These are phyloP conservation scores for Phaseolus coccineus DNA, from an alignment of 331 rosid genomes.

Conservation along the genomic window DNA sequence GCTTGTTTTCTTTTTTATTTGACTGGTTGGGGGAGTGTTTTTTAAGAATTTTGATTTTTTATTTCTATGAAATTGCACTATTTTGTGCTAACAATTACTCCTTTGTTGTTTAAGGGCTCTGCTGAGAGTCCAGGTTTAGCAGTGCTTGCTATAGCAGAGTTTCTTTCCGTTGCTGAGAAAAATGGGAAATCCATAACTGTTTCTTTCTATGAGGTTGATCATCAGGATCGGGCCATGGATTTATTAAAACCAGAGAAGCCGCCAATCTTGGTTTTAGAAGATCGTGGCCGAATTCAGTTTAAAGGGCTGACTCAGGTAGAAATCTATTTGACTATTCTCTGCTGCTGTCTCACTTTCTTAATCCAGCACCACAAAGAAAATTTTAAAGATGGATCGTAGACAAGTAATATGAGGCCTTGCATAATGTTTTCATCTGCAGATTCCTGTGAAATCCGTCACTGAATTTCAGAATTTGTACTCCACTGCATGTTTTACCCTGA, in stretches of 20 bases:
- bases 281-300: conserved; percentile 73
- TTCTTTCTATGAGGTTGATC: conserved; percentile 82
- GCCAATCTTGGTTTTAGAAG: conserved; percentile 69
- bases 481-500: conserved; percentile 56
- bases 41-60: conserved; percentile 14
- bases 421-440: conserved; percentile 54
- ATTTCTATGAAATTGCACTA: conserved; percentile 15
- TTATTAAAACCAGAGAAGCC: conserved; percentile 66
- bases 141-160: conserved; percentile 64
- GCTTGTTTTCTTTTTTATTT: neutral
- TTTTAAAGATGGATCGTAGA: neutral
- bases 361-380: neutral
- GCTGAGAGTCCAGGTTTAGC: conserved; percentile 77
- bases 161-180: conserved; percentile 64
- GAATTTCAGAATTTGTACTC: conserved; percentile 67
- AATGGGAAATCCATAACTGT: conserved; percentile 58
- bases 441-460: conserved; percentile 64
- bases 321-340: neutral
- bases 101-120: conserved; percentile 69
- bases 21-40: neutral
- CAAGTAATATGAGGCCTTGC: conserved; percentile 17
- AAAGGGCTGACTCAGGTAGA: conserved; percentile 81
- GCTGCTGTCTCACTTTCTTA: neutral
- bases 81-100: conserved; percentile 31
- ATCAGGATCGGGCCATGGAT: conserved; percentile 79